A percentile compares a stretch with the other conserved stretches of the same genome.
Conservation (phyloP, 2,329 filamentous ascomycete species). For the Hypoxylon sp. region DNA sequence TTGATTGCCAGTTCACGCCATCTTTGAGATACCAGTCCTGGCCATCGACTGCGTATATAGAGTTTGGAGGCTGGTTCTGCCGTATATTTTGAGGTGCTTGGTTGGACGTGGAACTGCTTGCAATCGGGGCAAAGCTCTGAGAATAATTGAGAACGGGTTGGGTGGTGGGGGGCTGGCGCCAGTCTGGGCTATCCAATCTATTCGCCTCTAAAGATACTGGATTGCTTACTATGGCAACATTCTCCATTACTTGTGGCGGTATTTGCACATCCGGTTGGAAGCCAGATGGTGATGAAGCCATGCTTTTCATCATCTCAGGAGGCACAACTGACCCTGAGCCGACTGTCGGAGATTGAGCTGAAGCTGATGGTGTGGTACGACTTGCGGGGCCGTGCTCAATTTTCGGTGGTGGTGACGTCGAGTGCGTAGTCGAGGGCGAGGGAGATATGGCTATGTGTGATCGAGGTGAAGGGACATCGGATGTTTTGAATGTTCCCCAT, state of each 20-base stretch:
- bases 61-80: constrained; percentile 51
- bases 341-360: constrained; percentile 47
- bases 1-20: constrained; percentile 69
- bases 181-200: constrained; percentile 41
- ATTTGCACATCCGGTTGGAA: constrained; percentile 45
- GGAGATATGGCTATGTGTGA: constrained; percentile 48
- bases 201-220: constrained; percentile 42
- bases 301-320: constrained; percentile 48
- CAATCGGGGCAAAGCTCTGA: constrained; percentile 47
- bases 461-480: constrained; percentile 70
- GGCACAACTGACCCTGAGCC: constrained; percentile 46
- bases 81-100: constrained; percentile 43
- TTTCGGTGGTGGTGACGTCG: constrained; percentile 43
- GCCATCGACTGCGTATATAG: constrained; percentile 61
- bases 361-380: constrained; percentile 52
- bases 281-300: constrained; percentile 44
- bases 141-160: constrained; percentile 51
- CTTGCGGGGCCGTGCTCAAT: constrained; percentile 54
- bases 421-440: constrained; percentile 42
- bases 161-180: constrained; percentile 46
- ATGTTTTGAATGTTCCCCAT: constrained; percentile 78
- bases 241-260: constrained; percentile 38
- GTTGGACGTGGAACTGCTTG: constrained; percentile 36
- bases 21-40: constrained; percentile 71
- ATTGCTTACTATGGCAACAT: constrained; percentile 43